These are phyloP conservation scores for Cutaneotrichosporon dermatis DNA, from an alignment of 1,284 basidiomycete species.

Conservation along the genomic window DNA sequence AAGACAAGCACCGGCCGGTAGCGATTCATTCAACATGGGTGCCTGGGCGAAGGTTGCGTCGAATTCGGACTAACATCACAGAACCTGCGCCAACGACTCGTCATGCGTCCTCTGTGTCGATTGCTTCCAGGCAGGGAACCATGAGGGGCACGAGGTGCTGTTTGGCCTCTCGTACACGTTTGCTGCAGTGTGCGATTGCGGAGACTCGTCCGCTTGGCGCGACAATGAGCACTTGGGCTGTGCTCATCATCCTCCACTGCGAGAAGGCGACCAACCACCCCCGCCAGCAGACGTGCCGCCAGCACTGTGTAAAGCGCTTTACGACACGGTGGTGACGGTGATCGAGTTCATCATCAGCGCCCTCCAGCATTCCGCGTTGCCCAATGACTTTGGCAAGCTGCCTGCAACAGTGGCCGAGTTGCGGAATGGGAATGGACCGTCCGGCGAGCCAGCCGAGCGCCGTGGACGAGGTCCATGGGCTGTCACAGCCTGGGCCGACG, in stretches of 20 bases:
- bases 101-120: conserved; percentile 80
- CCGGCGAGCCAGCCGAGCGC: conserved; percentile 30
- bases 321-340: conserved; percentile 67
- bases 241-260: conserved; percentile 59
- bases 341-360: conserved; percentile 82
- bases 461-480: conserved; percentile 67
- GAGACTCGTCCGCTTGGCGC: conserved; percentile 81
- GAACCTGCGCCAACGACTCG: conserved; percentile 83
- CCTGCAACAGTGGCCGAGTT: conserved; percentile 63
- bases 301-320: conserved; percentile 67
- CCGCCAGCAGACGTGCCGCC: conserved; percentile 25
- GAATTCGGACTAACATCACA: conserved; percentile 37
- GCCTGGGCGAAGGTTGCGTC: not conserved
- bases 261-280: conserved; percentile 26
- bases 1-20: too few species aligned
- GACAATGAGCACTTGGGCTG: conserved; percentile 57
- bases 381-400: conserved; percentile 55
- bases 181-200: conserved; percentile 88
- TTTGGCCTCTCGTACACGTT: conserved; percentile 88
- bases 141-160: conserved; percentile 78
- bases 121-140: conserved; percentile 80
- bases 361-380: conserved; percentile 77
- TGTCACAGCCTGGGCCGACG: conserved; percentile 92
- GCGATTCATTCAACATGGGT: not conserved
- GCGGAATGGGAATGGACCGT: conserved; percentile 18